Conservation (phyloP, 2,329 filamentous ascomycete genomes). For the Botrytis fragariae region DNA sequence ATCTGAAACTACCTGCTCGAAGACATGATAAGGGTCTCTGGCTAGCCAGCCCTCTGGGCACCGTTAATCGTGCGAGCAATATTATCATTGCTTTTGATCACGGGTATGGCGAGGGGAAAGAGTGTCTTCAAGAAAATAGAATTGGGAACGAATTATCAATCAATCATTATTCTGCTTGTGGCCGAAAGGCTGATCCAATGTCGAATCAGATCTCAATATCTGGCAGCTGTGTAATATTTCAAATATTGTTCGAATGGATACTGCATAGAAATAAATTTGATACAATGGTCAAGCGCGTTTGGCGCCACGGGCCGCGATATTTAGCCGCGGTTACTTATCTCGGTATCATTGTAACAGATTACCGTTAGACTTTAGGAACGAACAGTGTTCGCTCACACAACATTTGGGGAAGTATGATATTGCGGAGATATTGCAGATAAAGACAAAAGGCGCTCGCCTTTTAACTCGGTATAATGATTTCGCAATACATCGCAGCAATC, state of each 20-base stretch:
- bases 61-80: not conserved
- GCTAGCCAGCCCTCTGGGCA: not conserved
- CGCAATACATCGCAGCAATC: constrained; percentile 22
- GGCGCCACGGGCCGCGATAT: not conserved
- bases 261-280: constrained; percentile 3
- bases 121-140: not conserved
- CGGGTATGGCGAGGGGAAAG: not conserved
- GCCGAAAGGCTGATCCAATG: not conserved
- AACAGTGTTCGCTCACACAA: not conserved
- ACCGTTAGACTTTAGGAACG: not conserved
- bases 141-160: not conserved
- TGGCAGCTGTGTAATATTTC: not conserved
- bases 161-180: not conserved
- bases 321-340: not conserved
- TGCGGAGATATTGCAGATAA: constrained; percentile 23
- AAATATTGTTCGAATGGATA: not conserved
- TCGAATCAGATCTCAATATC: not conserved
- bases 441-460: constrained; percentile 28
- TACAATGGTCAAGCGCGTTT: not conserved
- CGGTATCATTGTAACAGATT: constrained; percentile 16
- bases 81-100: constrained; percentile 4
- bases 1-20: not conserved
- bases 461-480: constrained; percentile 24
- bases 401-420: constrained; percentile 29
- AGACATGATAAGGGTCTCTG: not conserved